Base-by-base conservation (phyloP, 129 eudicot genomes). In the Glebionis coronaria region DNA sequence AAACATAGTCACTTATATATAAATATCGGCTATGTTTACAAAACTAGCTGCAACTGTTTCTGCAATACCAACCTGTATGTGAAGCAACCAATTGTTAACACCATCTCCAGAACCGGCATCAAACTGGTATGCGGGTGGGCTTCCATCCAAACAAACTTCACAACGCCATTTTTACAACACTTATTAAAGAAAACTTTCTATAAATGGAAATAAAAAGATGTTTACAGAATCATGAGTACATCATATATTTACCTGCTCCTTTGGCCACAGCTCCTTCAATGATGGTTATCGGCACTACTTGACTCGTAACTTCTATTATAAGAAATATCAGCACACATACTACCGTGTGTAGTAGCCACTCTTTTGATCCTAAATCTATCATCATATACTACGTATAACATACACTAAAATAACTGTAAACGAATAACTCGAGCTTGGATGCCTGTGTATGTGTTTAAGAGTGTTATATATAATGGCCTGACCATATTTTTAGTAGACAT, bases 101-200 rank as follows among this genome's bases (percentile, higher is more conserved):
- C 85, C 85, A 5, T 25, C 63, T 31, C 83, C 85, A 56, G 52
- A 66, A 42, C 80, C 80, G 28, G 76, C 63, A 69, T 75, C 80
- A 44, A 77, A 71, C 67, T 84, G 83, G 47, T 76, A 84, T 25
- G 89, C 85, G 3, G 89, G 83, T 40, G 85, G 81, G 63, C 85
- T 80, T 53, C 89, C 89, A 74, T 84, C 89, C 85, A 80, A 77
- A 60, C 89, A 84, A 60, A 80, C 89, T 84, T 54, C 70, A 70
- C 14, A 60, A 8, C 46, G 51, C 40, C 73, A 69, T 38, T 54
- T 21, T 67, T 50, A 61, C 21, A 61, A 4, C 20, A 58, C 27
- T 57, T 5, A 74, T 35, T n/a, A 23, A 57, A 66, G 20, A 56
- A 56, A 50, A 45, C 15, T 45, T 66, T 20, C 12, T 58, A 58